These are phyloP conservation scores for Quercus agrifolia DNA, from an alignment of 306 rosid genomes.

Conservation along the genomic window DNA sequence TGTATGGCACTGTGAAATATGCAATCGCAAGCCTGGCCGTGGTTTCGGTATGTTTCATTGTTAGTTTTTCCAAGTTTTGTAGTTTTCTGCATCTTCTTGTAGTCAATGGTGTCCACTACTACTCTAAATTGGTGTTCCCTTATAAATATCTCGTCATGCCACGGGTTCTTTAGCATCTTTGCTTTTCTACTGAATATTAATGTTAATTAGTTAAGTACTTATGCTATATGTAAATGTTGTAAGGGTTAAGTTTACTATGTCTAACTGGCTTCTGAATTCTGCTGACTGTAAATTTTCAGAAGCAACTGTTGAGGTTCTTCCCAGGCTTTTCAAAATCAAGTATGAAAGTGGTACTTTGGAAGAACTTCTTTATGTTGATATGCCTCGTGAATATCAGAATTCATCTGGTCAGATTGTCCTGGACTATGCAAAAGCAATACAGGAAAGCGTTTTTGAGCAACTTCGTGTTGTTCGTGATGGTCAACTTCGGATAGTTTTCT, in stretches of 20 bases:
- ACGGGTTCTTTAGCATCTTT: slow-evolving; percentile 7
- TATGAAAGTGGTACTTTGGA: slow-evolving; percentile 98
- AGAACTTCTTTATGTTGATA: slow-evolving; percentile 95
- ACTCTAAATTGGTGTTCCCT: neutral
- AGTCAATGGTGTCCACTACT: neutral
- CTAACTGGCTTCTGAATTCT: slow-evolving; percentile 18
- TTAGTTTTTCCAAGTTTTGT: slow-evolving; percentile 5
- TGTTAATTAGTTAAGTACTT: neutral
- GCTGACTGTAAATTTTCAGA: slow-evolving; percentile 51
- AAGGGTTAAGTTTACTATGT: slow-evolving; percentile 1
- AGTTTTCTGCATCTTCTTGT: slow-evolving; percentile 2
- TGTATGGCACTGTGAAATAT: slow-evolving; percentile 97
- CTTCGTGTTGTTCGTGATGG: slow-evolving; percentile 99
- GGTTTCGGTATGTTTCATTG: slow-evolving; percentile 71
- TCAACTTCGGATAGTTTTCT: slow-evolving; percentile 91
- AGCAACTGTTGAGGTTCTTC: slow-evolving; percentile 97
- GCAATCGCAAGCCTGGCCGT: slow-evolving; percentile 97
- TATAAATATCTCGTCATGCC: neutral
- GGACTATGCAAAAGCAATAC: slow-evolving; percentile 95
- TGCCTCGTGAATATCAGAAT: slow-evolving; percentile 96
- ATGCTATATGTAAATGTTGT: slow-evolving; percentile 12
- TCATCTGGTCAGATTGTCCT: slow-evolving; percentile 95
- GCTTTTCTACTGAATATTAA: neutral
- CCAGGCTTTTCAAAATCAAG: slow-evolving; percentile 93
- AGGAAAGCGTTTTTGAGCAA: slow-evolving; percentile 98